Evolutionary conservation across 345 rosid genomes (phyloP).

Genomic region (Lenwebbia sp.): DNA sequence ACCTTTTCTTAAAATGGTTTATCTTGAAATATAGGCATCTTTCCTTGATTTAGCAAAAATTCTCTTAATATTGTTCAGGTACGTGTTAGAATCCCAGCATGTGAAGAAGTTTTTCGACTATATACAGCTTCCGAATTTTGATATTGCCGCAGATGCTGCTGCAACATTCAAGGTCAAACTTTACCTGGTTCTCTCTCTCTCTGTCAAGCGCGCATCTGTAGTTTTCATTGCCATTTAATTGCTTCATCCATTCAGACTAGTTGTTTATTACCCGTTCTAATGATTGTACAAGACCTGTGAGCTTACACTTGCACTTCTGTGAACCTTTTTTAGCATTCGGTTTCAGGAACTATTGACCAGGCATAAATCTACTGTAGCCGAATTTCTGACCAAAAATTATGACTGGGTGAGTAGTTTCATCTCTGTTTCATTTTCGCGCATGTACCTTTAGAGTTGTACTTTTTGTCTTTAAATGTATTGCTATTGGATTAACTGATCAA

Average conservation of each 20-base stretch:
- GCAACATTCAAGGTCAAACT: constrained; percentile 84
- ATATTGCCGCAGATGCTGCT: constrained; percentile 98
- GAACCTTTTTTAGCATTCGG: constrained; percentile 7
- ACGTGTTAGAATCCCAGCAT: constrained; percentile 78
- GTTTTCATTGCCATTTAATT: neutral
- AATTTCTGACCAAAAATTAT: constrained; percentile 83
- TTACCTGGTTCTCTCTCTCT: constrained; percentile 1
- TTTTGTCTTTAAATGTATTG: neutral
- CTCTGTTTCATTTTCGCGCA: neutral
- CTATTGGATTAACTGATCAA: neutral
- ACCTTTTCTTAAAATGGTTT: neutral
- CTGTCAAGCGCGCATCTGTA: neutral
- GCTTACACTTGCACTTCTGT: constrained; percentile 1
- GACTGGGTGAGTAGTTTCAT: constrained; percentile 57
- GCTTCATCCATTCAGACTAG: neutral
- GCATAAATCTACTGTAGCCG: constrained; percentile 98
- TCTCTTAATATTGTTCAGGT: constrained; percentile 24
- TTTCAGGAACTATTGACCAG: constrained; percentile 90
- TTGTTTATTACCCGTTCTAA: neutral
- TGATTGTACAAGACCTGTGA: neutral
- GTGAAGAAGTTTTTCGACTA: constrained; percentile 85
- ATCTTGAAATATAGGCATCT: neutral
- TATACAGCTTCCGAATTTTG: constrained; percentile 95
- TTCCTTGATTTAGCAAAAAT: neutral
- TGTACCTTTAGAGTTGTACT: neutral